Evolutionary conservation across 2,329 filamentous ascomycete species (phyloP).

Genomic region (Xylariaceae sp.): DNA sequence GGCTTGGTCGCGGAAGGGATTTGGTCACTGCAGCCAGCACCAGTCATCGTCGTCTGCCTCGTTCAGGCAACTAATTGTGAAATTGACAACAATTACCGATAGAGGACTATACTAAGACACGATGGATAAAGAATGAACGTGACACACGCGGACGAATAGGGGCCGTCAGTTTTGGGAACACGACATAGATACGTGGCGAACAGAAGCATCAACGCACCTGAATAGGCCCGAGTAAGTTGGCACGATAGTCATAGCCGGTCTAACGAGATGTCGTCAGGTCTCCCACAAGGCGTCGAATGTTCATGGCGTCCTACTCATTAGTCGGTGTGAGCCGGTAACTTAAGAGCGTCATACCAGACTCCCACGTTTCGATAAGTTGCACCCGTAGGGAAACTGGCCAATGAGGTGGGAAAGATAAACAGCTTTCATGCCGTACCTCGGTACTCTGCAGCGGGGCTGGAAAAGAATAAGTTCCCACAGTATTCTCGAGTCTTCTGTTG

Average conservation of each 20-base stretch:
- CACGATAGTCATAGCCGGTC: no score
- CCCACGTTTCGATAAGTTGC: slow-evolving; percentile 2
- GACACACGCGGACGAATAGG: background rate
- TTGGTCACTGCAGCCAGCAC: no score
- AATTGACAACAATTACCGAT: slow-evolving; percentile 2
- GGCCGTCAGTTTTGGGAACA: background rate
- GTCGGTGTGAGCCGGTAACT: background rate
- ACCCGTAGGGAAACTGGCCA: background rate
- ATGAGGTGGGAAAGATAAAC: no score
- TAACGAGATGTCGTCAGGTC: no score
- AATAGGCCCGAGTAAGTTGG: background rate
- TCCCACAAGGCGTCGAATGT: background rate
- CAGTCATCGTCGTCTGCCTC: background rate
- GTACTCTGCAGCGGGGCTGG: no score
- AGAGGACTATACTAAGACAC: background rate
- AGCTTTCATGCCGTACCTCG: no score
- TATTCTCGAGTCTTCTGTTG: no score
- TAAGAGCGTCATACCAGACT: background rate
- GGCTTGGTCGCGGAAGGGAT: no score
- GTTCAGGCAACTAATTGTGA: background rate
- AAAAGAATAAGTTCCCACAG: no score
- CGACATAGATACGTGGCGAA: slow-evolving; percentile 4
- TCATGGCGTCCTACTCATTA: background rate
- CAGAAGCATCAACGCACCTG: background rate
- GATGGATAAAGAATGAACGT: background rate